These are phyloP conservation scores for Paramecium biaurelia DNA, from an alignment of 73 alveolate species.

Conservation along the genomic window DNA sequence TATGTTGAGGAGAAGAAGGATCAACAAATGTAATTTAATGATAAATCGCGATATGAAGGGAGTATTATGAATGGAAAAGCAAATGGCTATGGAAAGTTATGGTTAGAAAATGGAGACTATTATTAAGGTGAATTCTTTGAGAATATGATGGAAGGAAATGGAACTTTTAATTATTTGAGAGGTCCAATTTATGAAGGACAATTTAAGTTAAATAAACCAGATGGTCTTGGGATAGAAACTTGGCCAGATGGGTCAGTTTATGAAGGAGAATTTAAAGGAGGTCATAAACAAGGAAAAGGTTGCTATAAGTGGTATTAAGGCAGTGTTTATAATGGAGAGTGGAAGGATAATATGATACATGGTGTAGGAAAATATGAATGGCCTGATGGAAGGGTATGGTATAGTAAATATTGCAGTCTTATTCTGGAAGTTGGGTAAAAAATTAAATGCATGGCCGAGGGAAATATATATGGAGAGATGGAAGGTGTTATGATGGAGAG, in stretches of 20 bases:
- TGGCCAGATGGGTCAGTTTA: constrained; percentile 78
- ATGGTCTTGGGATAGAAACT: constrained; percentile 71
- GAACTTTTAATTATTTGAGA: constrained; percentile 65
- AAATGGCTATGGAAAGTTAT: constrained; percentile 78
- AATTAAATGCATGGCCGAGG: constrained; percentile 83
- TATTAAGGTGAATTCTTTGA: constrained; percentile 71
- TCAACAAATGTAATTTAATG: not conserved
- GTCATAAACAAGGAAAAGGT: constrained; percentile 74
- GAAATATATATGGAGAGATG: constrained; percentile 73
- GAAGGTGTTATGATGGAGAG: constrained; percentile 74
- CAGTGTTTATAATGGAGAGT: constrained; percentile 52
- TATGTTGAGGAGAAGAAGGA: not conserved
- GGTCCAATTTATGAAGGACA: constrained; percentile 75
- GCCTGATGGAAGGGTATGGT: constrained; percentile 69
- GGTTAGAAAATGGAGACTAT: constrained; percentile 73
- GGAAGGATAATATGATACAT: constrained; percentile 66
- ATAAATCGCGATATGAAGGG: constrained; percentile 78
- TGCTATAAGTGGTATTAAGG: constrained; percentile 66
- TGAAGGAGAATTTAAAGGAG: constrained; percentile 72
- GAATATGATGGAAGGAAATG: constrained; percentile 75
- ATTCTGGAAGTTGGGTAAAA: constrained; percentile 70
- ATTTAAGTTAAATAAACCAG: not conserved
- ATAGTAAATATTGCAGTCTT: not conserved
- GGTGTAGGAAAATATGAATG: constrained; percentile 72
- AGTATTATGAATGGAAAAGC: constrained; percentile 70